Base-by-base conservation (phyloP, 257 asterid species). In the Linaria vulgaris region DNA sequence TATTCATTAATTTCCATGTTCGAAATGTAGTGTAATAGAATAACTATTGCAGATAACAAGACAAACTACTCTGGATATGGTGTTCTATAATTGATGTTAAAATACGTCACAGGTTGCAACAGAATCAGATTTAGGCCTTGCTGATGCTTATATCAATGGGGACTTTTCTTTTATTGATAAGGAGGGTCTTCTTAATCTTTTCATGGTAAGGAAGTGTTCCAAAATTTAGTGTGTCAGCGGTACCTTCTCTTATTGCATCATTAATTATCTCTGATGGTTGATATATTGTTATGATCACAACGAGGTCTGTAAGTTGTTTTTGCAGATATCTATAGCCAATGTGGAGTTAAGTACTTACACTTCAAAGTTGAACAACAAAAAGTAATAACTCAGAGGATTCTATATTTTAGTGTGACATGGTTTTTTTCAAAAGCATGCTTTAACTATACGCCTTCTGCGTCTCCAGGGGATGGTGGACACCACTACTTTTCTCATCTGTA, bases 101-200 rank as follows among this genome's bases (percentile, higher is more conserved):
- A 7, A 34, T n/a, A 55, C 21, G 20, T 30, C 43, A 1, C 34
- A 88, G 96, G 80, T 85, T 22, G 89, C 89, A 46, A 80, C 74
- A 46, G 84, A 83, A 73, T 79, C 71, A 2, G 95, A 89, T 64
- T 72, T 87, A 72, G 97, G 97, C 69, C 82, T 89, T 64, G 95
- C 97, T 0, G 91, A 86, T 78, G 86, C 97, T 10, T 89, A 84
- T 59, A 83, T 89, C 54, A 79, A 83, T 30, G 95, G 95, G 4
- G 91, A 89, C 47, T 60, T 89, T 58, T 79, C 95, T 44, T 87
- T 81, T 31, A 79, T 84, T 15, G 91, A 83, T 61, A 76, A 78
- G 75, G 46, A 78, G 53, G 95, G 91, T 43, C 82, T 86, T 59
- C 77, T 84, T 47, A 80, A 81, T 61, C 79, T 84, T 64, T 68